These are phyloP conservation scores for Cornus florida DNA, from an alignment of 148 eudicot genomes.

Conservation along the genomic window DNA sequence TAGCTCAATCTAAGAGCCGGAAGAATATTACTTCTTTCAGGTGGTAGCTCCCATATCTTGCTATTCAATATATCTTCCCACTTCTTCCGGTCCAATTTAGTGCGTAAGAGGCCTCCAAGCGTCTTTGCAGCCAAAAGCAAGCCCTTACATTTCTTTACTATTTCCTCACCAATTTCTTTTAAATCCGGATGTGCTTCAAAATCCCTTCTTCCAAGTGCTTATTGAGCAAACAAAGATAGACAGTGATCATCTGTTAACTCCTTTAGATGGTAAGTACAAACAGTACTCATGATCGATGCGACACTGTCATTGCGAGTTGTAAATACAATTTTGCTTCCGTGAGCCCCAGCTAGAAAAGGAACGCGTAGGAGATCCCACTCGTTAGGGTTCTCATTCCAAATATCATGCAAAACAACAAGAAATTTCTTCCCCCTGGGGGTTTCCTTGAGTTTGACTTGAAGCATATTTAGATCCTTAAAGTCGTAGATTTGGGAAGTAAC, in stretches of 20 bases:
- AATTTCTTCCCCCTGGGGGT: neutral
- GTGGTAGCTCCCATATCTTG: neutral
- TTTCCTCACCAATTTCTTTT: constrained; percentile 4
- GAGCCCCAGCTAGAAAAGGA: constrained; percentile 9
- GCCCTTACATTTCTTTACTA: constrained; percentile 22
- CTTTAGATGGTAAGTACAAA: neutral
- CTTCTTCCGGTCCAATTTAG: neutral
- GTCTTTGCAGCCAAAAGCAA: constrained; percentile 29
- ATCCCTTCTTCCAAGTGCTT: neutral
- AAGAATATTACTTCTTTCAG: neutral
- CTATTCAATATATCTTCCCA: constrained; percentile 17
- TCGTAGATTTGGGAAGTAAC: neutral
- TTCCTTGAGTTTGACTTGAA: constrained; percentile 2
- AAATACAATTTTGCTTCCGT: constrained; percentile 24
- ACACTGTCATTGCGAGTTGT: constrained; percentile 14
- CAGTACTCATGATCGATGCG: constrained; percentile 12
- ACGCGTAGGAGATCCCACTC: neutral
- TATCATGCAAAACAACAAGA: constrained; percentile 23
- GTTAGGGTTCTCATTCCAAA: constrained; percentile 16
- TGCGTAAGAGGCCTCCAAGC: constrained; percentile 22
- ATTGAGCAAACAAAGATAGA: neutral
- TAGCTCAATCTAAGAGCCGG: constrained; percentile 25
- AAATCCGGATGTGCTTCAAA: neutral
- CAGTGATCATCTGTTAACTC: neutral
- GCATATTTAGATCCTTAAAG: neutral